These are phyloP conservation scores for Kwoniella mangroviensis DNA, from an alignment of 768 basidiomycete species.

Conservation along the genomic window DNA sequence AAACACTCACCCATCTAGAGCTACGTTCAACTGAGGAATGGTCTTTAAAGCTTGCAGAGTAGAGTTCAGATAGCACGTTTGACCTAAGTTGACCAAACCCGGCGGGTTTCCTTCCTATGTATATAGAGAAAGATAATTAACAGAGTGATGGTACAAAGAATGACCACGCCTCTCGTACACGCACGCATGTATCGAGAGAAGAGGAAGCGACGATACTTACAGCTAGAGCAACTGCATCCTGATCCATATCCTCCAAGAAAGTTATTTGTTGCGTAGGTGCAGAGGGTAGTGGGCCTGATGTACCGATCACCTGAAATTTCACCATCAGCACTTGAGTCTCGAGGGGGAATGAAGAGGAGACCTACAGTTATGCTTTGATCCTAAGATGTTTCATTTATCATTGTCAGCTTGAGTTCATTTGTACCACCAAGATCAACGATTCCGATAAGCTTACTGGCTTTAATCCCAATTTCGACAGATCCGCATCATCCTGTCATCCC, in stretches of 20 bases:
- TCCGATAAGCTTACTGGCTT: constrained; percentile 67
- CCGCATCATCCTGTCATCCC: constrained; percentile 73
- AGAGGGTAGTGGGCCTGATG: constrained; percentile 88
- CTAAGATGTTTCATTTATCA: constrained; percentile 57
- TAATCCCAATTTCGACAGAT: constrained; percentile 79
- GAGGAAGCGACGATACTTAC: constrained; percentile 61
- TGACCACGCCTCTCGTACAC: neutral
- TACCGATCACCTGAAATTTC: constrained; percentile 81
- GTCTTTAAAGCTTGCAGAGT: constrained; percentile 91
- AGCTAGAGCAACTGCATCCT: constrained; percentile 75
- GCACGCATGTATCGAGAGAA: neutral
- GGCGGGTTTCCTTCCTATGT: constrained; percentile 36
- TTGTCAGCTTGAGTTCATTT: neutral
- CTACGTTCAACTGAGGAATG: constrained; percentile 75
- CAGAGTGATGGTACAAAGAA: neutral
- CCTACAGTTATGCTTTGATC: constrained; percentile 66
- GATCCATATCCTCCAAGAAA: constrained; percentile 83
- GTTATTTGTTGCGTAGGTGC: constrained; percentile 77
- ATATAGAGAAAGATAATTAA: neutral
- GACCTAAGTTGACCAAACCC: constrained; percentile 67
- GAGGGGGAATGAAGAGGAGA: neutral
- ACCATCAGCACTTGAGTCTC: constrained; percentile 67
- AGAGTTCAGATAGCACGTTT: constrained; percentile 98
- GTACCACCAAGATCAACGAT: neutral
- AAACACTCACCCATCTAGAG: constrained; percentile 17